phyloP scores from a whole-genome alignment of 495 filamentous ascomycete genomes.

The Aspergillus carlsbadensis region DNA sequence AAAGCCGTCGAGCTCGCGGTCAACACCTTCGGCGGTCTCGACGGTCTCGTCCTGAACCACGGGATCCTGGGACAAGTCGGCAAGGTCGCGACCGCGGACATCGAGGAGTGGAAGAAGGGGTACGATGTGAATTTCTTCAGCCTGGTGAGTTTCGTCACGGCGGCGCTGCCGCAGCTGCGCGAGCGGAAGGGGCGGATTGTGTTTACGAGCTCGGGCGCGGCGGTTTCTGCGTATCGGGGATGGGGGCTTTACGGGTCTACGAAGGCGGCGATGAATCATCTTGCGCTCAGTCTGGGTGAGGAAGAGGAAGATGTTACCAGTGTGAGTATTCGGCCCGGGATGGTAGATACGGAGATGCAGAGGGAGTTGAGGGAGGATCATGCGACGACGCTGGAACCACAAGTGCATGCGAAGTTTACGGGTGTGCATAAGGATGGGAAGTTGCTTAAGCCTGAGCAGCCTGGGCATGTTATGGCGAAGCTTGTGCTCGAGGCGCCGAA shows the following conservation, averaged over 20 bases:
- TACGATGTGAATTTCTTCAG: slow-evolving; percentile 87
- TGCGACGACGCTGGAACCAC: slow-evolving; percentile 57
- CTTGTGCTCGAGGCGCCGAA: slow-evolving; percentile 62
- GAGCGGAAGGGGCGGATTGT: slow-evolving; percentile 66
- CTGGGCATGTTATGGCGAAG: slow-evolving; percentile 81
- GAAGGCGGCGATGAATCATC: slow-evolving; percentile 87
- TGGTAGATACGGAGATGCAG: slow-evolving; percentile 95
- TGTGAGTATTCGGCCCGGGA: slow-evolving; percentile 75
- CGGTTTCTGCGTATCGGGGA: slow-evolving; percentile 61
- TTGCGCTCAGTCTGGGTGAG: slow-evolving; percentile 65
- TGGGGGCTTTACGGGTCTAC: slow-evolving; percentile 83
- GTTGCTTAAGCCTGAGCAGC: slow-evolving; percentile 78
- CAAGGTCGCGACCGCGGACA: slow-evolving; percentile 59
- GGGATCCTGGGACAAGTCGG: slow-evolving; percentile 77
- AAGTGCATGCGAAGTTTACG: slow-evolving; percentile 68
- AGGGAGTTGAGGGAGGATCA: slow-evolving; percentile 73
- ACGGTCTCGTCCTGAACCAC: slow-evolving; percentile 87
- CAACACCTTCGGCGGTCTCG: slow-evolving; percentile 65
- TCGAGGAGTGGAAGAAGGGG: slow-evolving; percentile 69
- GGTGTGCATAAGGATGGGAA: slow-evolving; percentile 63
- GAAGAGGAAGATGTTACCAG: slow-evolving; percentile 79
- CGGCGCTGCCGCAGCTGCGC: slow-evolving; percentile 70
- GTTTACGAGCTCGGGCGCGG: slow-evolving; percentile 76
- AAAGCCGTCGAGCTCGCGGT: slow-evolving; percentile 63
- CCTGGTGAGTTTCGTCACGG: slow-evolving; percentile 73